A percentile compares a stretch with the other conserved stretches of the same genome.
phyloP scores from a whole-genome alignment of 2,329 filamentous ascomycete genomes.

The Colletotrichum theobromicola region DNA sequence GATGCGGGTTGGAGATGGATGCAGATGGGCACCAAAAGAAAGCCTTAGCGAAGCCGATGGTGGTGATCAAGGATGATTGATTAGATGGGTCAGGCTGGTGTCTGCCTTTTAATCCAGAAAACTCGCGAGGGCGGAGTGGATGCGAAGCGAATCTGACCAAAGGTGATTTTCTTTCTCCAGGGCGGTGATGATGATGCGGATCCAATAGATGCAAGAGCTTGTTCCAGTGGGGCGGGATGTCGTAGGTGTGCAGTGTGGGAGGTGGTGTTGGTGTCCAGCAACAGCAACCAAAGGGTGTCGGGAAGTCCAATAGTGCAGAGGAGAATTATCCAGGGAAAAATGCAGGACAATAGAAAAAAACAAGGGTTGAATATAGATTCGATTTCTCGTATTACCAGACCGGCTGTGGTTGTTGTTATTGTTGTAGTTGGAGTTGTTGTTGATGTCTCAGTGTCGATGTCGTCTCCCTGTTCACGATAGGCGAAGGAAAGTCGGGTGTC shows the following conservation, averaged over 20 bases:
- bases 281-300: neutral
- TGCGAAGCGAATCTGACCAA: neutral
- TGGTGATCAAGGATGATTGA: neutral
- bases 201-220: conserved; percentile 4
- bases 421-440: neutral
- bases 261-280: neutral
- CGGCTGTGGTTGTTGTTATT: conserved; percentile 4
- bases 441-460: neutral
- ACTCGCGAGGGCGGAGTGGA: neutral
- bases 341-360: neutral
- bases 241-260: too few species aligned
- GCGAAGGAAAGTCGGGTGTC: neutral
- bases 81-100: neutral
- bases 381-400: conserved; percentile 9
- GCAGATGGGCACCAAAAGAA: neutral
- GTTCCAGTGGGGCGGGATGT: neutral
- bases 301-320: neutral
- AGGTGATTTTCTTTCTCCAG: neutral
- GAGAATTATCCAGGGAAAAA: neutral
- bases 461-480: neutral
- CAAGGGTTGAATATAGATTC: neutral
- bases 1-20: neutral
- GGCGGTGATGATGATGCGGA: neutral
- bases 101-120: conserved; percentile 4
- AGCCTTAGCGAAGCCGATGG: neutral